Percentiles rank a stretch among this genome's conserved stretches.
Evolutionary conservation across 2,329 filamentous ascomycete genomes (phyloP).

Genomic region (Alternaria incomplexa): DNA sequence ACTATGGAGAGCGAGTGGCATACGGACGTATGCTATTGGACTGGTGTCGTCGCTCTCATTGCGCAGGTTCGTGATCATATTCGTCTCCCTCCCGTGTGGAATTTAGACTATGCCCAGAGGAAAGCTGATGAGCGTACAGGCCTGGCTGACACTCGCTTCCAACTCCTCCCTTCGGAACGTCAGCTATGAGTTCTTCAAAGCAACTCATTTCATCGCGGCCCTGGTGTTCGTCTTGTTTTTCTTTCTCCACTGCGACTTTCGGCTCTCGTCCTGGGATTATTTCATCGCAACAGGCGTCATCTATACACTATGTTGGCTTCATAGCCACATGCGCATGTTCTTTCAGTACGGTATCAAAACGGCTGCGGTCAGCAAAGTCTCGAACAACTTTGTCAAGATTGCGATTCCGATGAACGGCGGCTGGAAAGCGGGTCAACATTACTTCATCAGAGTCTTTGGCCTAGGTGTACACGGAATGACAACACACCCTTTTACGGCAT

Average conservation of each 20-base stretch:
- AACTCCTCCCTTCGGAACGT: constrained; percentile 48
- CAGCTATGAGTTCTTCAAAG: constrained; percentile 68
- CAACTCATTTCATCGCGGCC: constrained; percentile 60
- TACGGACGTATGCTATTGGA: constrained; percentile 56
- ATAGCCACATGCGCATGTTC: constrained; percentile 55
- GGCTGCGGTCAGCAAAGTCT: constrained; percentile 48
- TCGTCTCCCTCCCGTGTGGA: not conserved
- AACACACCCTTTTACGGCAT: constrained; percentile 63
- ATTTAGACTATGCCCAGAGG: not conserved
- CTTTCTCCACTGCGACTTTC: constrained; percentile 66
- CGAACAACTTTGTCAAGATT: constrained; percentile 26
- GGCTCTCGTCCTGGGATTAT: constrained; percentile 57
- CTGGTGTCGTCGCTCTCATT: constrained; percentile 61
- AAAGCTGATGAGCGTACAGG: constrained; percentile 48
- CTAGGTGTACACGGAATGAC: constrained; percentile 53
- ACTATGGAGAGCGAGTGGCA: constrained; percentile 56
- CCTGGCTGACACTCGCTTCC: constrained; percentile 58
- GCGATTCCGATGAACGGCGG: constrained; percentile 39
- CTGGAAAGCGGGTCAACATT: constrained; percentile 62
- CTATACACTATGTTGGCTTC: constrained; percentile 57
- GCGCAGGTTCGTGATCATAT: not conserved
- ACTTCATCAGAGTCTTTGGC: constrained; percentile 61
- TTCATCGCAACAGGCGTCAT: constrained; percentile 63
- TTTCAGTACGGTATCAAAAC: constrained; percentile 58
- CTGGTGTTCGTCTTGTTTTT: constrained; percentile 64